Base-by-base conservation (phyloP, 2,329 filamentous ascomycete genomes). In the Aspergillus unguis region DNA sequence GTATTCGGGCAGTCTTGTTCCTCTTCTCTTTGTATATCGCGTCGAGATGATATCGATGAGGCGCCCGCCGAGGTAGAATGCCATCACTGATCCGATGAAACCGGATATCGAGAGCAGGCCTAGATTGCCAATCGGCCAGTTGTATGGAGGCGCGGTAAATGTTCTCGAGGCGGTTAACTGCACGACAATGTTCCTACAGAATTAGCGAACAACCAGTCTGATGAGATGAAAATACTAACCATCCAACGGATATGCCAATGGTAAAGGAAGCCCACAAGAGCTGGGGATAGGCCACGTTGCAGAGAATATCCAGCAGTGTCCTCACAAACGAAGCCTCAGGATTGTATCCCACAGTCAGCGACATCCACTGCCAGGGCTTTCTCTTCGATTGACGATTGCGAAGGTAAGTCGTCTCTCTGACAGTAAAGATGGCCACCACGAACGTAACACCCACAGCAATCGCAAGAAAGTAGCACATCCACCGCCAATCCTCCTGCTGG, bases 11-110 rank as follows among this genome's bases (percentile, higher is more conserved):
- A 58, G 48, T 3, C 62, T 58, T 6, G 53, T 38, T 17, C 62
- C 64, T 32, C 57, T 58, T 9, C 58, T 58, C 3, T 52, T 50
- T 2, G 63, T 64, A 32, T 58, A 60, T 6, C 61, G 58, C 1
- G 60, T 65, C 4, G 63, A 64, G 37, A 67, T 60, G 7, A 62
- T 57, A 50, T 67, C 64, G 41, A 67, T 65, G 17, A 67, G 52
- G 25, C 59, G 58, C 5, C 64, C 64, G 11, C 63, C 64, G 1
- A 65, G 40, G 43, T 62, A 67, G 43, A 67, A 67, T 7, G 62
- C 62, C 3, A 67, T 37, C 4, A 66, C 40, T 5, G 59, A 58
- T 0, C 63, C 62, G 35, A 63, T 61, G 33, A 65, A 64, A 1
- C 61, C 63, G n/a, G 62, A 53, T 1, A 66, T 35, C 3, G 63